phyloP scores from a whole-genome alignment of 2,329 filamentous ascomycete genomes.

The Aspergillus versicolor region DNA sequence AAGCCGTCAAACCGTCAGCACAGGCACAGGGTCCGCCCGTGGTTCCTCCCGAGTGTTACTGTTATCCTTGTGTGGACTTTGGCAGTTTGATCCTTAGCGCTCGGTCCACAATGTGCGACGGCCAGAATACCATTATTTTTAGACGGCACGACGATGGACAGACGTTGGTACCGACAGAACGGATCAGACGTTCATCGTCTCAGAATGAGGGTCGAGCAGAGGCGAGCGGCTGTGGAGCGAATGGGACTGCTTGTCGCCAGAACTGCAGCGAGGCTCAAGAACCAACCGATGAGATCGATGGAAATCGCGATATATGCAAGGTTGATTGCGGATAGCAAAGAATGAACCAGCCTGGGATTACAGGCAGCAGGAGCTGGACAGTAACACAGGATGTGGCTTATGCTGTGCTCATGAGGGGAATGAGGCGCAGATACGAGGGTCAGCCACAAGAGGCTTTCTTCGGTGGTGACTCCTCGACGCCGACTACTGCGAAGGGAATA shows the following conservation, averaged over 20 bases:
- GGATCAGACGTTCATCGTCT: constrained; percentile 14
- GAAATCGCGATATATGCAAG: background rate
- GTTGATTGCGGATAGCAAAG: background rate
- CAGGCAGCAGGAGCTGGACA: background rate
- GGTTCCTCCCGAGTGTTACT: background rate
- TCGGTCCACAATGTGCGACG: background rate
- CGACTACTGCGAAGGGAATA: constrained; percentile 12
- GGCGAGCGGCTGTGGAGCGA: constrained; percentile 16
- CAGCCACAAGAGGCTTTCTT: constrained; percentile 15
- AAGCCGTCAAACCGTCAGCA: background rate
- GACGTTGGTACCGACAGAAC: constrained; percentile 17
- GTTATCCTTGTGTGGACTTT: background rate
- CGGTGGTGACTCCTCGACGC: constrained; percentile 15
- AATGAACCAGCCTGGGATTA: background rate
- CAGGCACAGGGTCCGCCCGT: no score
- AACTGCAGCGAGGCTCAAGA: background rate
- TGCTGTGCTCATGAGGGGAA: background rate
- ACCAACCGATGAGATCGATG: background rate
- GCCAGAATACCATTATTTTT: constrained; percentile 12
- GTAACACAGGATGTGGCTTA: constrained; percentile 3
- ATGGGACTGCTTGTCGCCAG: background rate
- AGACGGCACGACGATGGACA: constrained; percentile 11
- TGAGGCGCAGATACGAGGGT: constrained; percentile 20
- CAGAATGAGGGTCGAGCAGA: constrained; percentile 8
- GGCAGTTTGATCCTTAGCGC: background rate